Conservation (phyloP, 78 protist species). For the Dictyostelium firmibasis region DNA sequence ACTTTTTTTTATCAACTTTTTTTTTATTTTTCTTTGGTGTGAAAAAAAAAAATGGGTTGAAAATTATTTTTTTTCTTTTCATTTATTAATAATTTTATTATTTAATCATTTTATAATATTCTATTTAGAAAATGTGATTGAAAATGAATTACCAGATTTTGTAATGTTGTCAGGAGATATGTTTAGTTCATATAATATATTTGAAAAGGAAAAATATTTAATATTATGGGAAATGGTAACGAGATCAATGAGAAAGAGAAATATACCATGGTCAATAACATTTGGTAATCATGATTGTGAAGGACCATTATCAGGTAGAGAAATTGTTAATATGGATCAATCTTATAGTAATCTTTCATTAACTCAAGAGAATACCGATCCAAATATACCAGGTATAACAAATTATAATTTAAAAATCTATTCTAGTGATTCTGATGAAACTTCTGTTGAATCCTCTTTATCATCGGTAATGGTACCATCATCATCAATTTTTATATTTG, state of each 20-base stretch:
- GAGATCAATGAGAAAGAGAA: constrained; percentile 9
- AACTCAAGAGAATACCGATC: neutral
- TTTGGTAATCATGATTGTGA: constrained; percentile 72
- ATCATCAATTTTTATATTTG: neutral
- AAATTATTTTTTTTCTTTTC: too few species aligned
- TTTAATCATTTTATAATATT: too few species aligned
- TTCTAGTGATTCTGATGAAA: neutral
- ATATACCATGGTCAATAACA: constrained; percentile 22
- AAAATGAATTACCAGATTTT: constrained; percentile 40
- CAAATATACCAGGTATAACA: neutral
- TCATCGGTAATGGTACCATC: neutral
- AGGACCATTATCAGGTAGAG: neutral
- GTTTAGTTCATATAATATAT: constrained; percentile 28
- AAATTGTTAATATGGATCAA: constrained; percentile 21
- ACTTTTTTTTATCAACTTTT: too few species aligned
- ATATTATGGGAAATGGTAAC: constrained; percentile 23
- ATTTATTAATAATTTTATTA: neutral
- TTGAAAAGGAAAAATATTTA: neutral
- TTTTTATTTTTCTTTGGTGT: too few species aligned
- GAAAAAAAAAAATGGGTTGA: too few species aligned
- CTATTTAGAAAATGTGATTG: constrained; percentile 9
- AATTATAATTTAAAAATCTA: constrained; percentile 12
- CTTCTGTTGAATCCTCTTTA: too few species aligned
- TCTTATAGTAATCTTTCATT: neutral
- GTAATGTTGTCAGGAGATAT: constrained; percentile 68